A percentile compares a stretch with the other conserved stretches of the same genome.
Conservation (phyloP, 1,284 basidiomycete genomes). For the Melampsora larici-populina region DNA sequence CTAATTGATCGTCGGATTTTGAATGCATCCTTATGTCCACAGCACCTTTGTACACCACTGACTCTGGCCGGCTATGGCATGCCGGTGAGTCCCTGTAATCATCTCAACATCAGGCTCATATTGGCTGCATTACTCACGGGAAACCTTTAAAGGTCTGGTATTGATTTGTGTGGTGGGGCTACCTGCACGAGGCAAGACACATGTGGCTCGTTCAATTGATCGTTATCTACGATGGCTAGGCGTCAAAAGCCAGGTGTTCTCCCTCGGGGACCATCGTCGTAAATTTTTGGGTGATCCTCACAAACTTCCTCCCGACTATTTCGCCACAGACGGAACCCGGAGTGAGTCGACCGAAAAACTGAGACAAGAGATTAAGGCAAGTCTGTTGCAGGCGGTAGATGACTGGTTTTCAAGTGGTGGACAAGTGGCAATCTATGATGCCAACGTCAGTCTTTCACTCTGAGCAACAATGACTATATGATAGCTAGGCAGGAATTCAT, state of each 20-base stretch:
- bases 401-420: conserved; percentile 75
- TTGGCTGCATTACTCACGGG: not conserved
- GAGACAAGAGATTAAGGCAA: conserved; percentile 68
- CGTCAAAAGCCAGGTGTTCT: conserved; percentile 89
- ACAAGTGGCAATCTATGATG: conserved; percentile 97
- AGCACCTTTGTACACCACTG: conserved; percentile 51
- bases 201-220: conserved; percentile 90
- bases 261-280: conserved; percentile 88
- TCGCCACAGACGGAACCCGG: conserved; percentile 64
- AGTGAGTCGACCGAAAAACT: conserved; percentile 64
- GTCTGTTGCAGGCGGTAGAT: conserved; percentile 81
- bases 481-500: not conserved
- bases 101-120: not conserved
- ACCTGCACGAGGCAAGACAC: conserved; percentile 83
- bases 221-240: conserved; percentile 97
- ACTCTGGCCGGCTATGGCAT: conserved; percentile 73
- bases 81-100: conserved; percentile 61
- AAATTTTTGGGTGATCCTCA: conserved; percentile 82
- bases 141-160: conserved; percentile 62
- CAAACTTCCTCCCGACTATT: conserved; percentile 80
- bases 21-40: conserved; percentile 3
- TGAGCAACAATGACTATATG: not conserved
- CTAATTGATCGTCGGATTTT: no score
- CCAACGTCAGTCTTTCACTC: conserved; percentile 60
- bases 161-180: conserved; percentile 85